phyloP scores from a whole-genome alignment of 1,139 yeast genomes.

The Entelexis paramagnoliae region DNA sequence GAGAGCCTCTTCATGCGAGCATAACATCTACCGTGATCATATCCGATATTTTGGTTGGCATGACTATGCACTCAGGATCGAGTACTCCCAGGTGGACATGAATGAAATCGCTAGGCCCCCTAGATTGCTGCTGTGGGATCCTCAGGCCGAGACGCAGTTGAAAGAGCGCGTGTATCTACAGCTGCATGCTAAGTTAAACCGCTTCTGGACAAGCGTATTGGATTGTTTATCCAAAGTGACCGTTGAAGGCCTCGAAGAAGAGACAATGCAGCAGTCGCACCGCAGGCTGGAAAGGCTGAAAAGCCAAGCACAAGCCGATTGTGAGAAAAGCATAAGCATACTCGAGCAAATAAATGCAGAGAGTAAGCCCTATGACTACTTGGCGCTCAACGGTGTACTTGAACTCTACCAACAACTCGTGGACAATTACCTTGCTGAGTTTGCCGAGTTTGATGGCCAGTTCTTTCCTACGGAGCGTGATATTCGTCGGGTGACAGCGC shows the following conservation, averaged over 20 bases:
- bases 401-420: conserved; percentile 71
- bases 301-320: conserved; percentile 44
- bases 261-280: conserved; percentile 60
- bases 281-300: conserved; percentile 50
- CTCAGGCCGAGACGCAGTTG: conserved; percentile 56
- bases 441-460: conserved; percentile 66
- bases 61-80: conserved; percentile 69
- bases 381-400: conserved; percentile 58
- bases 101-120: conserved; percentile 74
- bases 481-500: conserved; percentile 80
- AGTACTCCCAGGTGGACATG: conserved; percentile 61
- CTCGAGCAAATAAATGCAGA: conserved; percentile 46
- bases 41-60: conserved; percentile 76
- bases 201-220: conserved; percentile 64
- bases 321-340: conserved; percentile 37
- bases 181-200: conserved; percentile 44
- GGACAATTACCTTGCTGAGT: conserved; percentile 79
- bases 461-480: conserved; percentile 90
- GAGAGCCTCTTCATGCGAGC: conserved; percentile 55
- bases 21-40: conserved; percentile 71
- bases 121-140: conserved; percentile 59
- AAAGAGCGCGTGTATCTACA: conserved; percentile 54
- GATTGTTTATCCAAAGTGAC: conserved; percentile 67
- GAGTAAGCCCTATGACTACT: conserved; percentile 54
- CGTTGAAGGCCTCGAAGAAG: conserved; percentile 63